Conservation (phyloP, 1,284 basidiomycete species). For the Ceratorhiza oryzae-sativae region DNA sequence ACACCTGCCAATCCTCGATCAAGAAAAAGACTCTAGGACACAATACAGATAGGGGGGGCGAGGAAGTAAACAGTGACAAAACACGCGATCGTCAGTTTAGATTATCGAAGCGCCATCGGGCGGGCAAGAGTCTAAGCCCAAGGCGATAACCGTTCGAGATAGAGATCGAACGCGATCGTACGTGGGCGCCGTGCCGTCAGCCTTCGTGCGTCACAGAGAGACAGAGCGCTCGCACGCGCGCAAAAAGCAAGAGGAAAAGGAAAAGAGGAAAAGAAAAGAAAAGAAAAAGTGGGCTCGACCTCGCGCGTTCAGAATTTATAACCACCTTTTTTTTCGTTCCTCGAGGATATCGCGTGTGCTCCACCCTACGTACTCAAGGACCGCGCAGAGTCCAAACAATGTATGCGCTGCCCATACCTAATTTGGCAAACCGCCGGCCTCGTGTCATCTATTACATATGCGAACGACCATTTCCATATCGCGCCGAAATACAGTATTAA, state of each 20-base stretch:
- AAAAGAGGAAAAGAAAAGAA: background rate
- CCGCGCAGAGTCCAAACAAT: background rate
- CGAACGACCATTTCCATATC: background rate
- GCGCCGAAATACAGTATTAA: background rate
- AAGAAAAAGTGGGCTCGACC: background rate
- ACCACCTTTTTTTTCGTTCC: background rate
- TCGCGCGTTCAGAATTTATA: background rate
- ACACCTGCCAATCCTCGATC: background rate
- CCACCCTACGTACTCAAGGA: background rate
- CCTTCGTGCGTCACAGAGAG: no score
- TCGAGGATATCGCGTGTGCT: slow-evolving; percentile 29
- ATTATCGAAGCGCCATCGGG: background rate
- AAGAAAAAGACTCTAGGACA: background rate
- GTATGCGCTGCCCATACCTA: background rate
- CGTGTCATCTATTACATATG: background rate
- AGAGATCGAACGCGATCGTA: slow-evolving; percentile 8
- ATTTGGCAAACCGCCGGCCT: background rate
- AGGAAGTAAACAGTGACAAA: background rate
- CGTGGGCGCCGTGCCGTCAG: background rate
- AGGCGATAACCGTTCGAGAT: slow-evolving; percentile 6
- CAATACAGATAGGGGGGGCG: background rate
- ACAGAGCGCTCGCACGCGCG: no score
- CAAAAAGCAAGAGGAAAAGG: background rate
- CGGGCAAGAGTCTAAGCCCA: no score
- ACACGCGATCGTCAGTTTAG: background rate